A percentile compares a stretch with the other conserved stretches of the same genome.
Evolutionary conservation across 2,329 filamentous ascomycete species (phyloP).

Genomic region (Alternaria consortialis): DNA sequence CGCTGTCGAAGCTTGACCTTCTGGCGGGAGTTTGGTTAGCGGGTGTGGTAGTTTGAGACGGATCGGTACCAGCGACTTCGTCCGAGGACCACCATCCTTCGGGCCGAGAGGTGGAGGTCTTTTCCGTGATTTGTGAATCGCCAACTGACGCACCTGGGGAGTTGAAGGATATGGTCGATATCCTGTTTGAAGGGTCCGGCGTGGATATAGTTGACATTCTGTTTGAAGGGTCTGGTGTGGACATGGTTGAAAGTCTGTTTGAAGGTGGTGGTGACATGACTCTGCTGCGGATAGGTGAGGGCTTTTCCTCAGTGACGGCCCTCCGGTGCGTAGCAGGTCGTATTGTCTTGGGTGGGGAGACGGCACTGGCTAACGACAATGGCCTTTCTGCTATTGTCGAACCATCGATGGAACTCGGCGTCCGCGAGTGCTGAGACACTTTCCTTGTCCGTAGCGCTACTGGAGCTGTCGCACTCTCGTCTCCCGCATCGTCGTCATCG

Average conservation of each 20-base stretch:
- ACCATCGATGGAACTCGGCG: conserved; percentile 17
- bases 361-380: conserved; percentile 11
- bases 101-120: conserved; percentile 44
- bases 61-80: conserved; percentile 46
- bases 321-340: conserved; percentile 12
- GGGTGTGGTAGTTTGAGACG: conserved; percentile 32
- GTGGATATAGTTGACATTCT: conserved; percentile 16
- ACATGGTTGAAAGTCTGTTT: conserved; percentile 17
- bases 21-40: conserved; percentile 17
- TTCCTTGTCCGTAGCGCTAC: conserved; percentile 28
- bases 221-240: neutral
- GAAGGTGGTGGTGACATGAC: conserved; percentile 36
- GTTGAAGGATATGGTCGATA: conserved; percentile 17
- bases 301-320: conserved; percentile 15
- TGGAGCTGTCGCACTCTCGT: conserved; percentile 40
- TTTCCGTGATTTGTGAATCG: conserved; percentile 41
- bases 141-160: conserved; percentile 35
- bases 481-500: conserved; percentile 31
- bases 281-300: conserved; percentile 28
- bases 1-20: conserved; percentile 39
- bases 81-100: conserved; percentile 54
- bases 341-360: conserved; percentile 15
- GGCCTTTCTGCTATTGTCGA: conserved; percentile 12
- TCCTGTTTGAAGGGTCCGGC: conserved; percentile 11
- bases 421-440: conserved; percentile 32